Percentiles rank a stretch among this genome's conserved stretches.
Conservation (phyloP, 441 rosid species). For the Pelargonium citronellum region DNA sequence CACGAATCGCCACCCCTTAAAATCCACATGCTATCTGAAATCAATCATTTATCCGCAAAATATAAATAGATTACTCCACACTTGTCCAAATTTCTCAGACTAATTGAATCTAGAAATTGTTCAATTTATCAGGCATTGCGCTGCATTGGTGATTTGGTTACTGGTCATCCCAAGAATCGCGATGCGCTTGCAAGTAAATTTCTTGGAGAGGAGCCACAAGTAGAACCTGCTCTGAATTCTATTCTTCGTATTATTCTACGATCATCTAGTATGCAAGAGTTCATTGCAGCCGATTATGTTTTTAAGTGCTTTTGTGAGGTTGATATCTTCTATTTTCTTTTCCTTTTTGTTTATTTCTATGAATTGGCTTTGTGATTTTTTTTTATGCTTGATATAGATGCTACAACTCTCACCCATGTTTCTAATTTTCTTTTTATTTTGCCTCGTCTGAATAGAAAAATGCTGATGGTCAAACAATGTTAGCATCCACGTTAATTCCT, state of each 20-base stretch:
- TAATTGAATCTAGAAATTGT: conserved; percentile 10
- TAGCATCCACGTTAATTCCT: conserved; percentile 90
- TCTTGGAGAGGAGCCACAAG: conserved; percentile 87
- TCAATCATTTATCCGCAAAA: no score
- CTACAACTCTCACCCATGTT: not conserved
- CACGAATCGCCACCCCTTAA: no score
- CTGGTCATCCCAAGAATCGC: conserved; percentile 68
- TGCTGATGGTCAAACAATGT: conserved; percentile 79
- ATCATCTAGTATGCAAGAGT: conserved; percentile 83
- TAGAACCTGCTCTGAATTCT: conserved; percentile 86
- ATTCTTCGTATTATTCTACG: conserved; percentile 81
- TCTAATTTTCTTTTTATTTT: conserved; percentile 13
- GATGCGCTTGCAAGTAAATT: conserved; percentile 81
- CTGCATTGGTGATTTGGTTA: conserved; percentile 77
- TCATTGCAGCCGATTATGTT: conserved; percentile 83
- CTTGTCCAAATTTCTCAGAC: not conserved
- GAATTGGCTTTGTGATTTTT: conserved; percentile 8
- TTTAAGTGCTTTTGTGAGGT: conserved; percentile 93
- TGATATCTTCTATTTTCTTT: conserved; percentile 24
- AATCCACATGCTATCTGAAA: no score
- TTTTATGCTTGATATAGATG: not conserved
- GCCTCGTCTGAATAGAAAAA: conserved; percentile 41
- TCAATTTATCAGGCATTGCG: conserved; percentile 58
- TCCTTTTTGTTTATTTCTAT: conserved; percentile 10
- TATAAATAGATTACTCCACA: not conserved